These are phyloP conservation scores for Besnoitia besnoiti DNA, from an alignment of 169 alveolate species.

Conservation along the genomic window DNA sequence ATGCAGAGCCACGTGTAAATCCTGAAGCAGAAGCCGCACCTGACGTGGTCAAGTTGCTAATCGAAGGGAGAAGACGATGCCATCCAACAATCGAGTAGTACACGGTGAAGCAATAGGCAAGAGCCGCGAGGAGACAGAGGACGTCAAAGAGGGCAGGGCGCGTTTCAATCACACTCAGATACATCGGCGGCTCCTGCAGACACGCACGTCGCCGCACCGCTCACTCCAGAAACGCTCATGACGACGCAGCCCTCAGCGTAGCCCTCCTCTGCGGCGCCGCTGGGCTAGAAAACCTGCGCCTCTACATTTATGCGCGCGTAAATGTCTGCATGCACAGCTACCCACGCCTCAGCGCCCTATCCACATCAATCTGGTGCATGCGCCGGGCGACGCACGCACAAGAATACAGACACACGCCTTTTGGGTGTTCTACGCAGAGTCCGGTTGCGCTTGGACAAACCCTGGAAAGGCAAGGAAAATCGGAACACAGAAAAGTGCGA, in stretches of 20 bases:
- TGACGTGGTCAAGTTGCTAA: neutral
- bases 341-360: neutral
- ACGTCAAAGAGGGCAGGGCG: slow-evolving; percentile 9
- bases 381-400: neutral
- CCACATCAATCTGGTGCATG: neutral
- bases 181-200: slow-evolving; percentile 31
- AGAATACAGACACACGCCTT: neutral
- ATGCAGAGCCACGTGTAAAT: neutral
- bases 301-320: neutral
- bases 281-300: neutral
- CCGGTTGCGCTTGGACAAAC: neutral
- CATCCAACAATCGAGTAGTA: slow-evolving; percentile 20
- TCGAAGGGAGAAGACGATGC: neutral
- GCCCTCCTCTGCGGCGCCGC: too few species aligned
- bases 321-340: neutral
- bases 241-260: too few species aligned
- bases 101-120: neutral
- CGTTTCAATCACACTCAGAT: neutral
- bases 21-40: neutral
- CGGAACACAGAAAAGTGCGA: too few species aligned
- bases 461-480: too few species aligned
- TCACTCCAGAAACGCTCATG: too few species aligned
- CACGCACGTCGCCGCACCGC: too few species aligned
- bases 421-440: neutral
- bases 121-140: neutral